These are phyloP conservation scores for Echium plantagineum DNA, from an alignment of 257 asterid species.

Conservation along the genomic window DNA sequence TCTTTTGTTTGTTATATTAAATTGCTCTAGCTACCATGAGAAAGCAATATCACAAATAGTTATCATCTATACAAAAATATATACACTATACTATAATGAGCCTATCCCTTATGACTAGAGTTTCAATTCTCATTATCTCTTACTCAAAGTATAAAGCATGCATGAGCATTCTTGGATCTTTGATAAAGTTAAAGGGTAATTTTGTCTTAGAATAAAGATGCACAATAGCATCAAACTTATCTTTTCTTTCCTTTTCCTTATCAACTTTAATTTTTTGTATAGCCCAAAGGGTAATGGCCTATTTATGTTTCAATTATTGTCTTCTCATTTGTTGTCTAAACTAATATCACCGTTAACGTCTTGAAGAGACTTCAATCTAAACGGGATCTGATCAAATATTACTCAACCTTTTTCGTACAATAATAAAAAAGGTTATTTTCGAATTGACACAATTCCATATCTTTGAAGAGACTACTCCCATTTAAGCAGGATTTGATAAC, in stretches of 20 bases:
- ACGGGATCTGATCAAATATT: too few species aligned
- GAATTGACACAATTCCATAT: too few species aligned
- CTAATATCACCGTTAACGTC: too few species aligned
- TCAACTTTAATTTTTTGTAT: slow-evolving; percentile 54
- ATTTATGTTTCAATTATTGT: slow-evolving; percentile 12
- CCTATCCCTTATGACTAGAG: slow-evolving; percentile 53
- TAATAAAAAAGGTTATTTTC: too few species aligned
- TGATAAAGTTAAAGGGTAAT: slow-evolving; percentile 15
- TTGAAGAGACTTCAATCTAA: too few species aligned
- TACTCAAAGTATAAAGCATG: slow-evolving; percentile 37
- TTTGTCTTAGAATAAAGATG: slow-evolving; percentile 1
- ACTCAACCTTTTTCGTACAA: too few species aligned
- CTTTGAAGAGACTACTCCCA: too few species aligned
- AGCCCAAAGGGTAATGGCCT: slow-evolving; percentile 56
- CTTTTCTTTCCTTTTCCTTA: slow-evolving; percentile 27
- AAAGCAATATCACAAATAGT: slow-evolving; percentile 15
- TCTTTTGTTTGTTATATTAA: slow-evolving; percentile 6
- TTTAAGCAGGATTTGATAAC: too few species aligned
- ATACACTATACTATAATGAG: slow-evolving; percentile 23
- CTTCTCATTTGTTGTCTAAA: not conserved
- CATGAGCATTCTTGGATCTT: slow-evolving; percentile 11
- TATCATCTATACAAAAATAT: slow-evolving; percentile 23
- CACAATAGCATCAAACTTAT: slow-evolving; percentile 43
- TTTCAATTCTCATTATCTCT: slow-evolving; percentile 66
- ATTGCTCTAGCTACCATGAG: slow-evolving; percentile 10